Percentiles rank a stretch among this genome's conserved stretches.
phyloP scores from a whole-genome alignment of 495 filamentous ascomycete species.

The Talaromyces ruber region DNA sequence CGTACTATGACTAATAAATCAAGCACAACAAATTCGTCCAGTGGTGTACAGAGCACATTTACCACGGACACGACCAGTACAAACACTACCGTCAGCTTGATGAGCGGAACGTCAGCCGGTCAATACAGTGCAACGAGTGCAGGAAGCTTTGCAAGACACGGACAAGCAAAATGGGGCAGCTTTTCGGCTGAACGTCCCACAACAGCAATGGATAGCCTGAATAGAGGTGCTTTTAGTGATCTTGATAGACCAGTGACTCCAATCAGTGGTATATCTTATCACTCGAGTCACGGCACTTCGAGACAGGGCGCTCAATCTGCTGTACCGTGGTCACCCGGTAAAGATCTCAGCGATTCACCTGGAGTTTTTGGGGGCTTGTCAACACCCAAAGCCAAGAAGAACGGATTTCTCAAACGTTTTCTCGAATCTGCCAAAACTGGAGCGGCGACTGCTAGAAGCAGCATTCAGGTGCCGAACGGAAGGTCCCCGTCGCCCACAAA shows the following conservation, averaged over 20 bases:
- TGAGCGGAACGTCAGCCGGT: constrained; percentile 87
- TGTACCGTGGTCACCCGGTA: constrained; percentile 33
- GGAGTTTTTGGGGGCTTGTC: constrained; percentile 67
- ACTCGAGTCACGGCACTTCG: constrained; percentile 72
- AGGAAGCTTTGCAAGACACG: constrained; percentile 74
- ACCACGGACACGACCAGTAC: constrained; percentile 68
- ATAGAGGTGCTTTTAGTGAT: constrained; percentile 36
- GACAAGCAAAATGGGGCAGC: constrained; percentile 31
- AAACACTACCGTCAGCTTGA: constrained; percentile 73
- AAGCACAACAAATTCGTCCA: constrained; percentile 65
- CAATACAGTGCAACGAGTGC: constrained; percentile 93
- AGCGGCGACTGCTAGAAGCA: constrained; percentile 81
- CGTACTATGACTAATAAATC: constrained; percentile 84
- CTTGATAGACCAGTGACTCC: constrained; percentile 56
- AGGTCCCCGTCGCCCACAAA: constrained; percentile 42
- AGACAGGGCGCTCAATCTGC: constrained; percentile 39
- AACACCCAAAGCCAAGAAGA: constrained; percentile 84
- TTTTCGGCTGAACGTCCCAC: constrained; percentile 37
- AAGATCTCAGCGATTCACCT: constrained; percentile 12
- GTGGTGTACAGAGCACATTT: constrained; percentile 58
- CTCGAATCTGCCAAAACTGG: constrained; percentile 90
- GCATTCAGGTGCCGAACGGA: constrained; percentile 56
- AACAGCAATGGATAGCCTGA: constrained; percentile 41
- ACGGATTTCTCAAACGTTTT: constrained; percentile 94
- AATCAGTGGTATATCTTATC: constrained; percentile 69